Evolutionary conservation across 1,284 basidiomycete species (phyloP).

Genomic region (Rhodotorula glutinis): DNA sequence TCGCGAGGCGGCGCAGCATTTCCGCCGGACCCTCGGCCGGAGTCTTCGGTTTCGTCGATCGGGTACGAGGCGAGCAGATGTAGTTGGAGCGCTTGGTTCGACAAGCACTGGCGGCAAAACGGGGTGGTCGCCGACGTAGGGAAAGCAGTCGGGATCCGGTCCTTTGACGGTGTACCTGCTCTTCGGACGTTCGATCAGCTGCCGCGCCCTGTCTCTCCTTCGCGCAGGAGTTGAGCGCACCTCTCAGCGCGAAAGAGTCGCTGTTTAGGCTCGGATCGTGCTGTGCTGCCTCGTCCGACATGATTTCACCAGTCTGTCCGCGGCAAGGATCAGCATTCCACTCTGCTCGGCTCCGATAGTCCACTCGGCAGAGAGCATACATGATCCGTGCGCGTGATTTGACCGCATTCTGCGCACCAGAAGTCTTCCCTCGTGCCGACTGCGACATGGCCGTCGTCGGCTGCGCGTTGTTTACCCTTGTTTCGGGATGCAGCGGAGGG

Average conservation of each 20-base stretch:
- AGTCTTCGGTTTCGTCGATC: constrained; percentile 56
- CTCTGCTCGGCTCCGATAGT: fast-evolving
- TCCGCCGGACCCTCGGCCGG: too few relatives aligned
- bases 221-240: constrained; percentile 53
- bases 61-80: constrained; percentile 84
- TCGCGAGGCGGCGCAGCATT: constrained; percentile 43
- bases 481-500: background rate
- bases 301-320: constrained; percentile 61
- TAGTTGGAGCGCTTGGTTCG: constrained; percentile 81
- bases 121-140: constrained; percentile 45
- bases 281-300: constrained; percentile 83
- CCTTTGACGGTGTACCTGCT: constrained; percentile 35
- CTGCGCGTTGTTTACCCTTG: constrained; percentile 15
- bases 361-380: background rate
- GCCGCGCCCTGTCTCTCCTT: too few relatives aligned
- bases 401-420: constrained; percentile 23
- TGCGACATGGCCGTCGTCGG: constrained; percentile 5
- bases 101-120: constrained; percentile 81
- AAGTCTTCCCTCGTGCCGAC: constrained; percentile 5
- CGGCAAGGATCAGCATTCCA: too few relatives aligned
- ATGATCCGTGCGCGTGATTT: background rate
- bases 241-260: constrained; percentile 68
- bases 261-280: constrained; percentile 68
- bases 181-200: constrained; percentile 10
- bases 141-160: constrained; percentile 44